phyloP scores from a whole-genome alignment of 2,329 filamentous ascomycete genomes.

The Colletotrichum lupini region DNA sequence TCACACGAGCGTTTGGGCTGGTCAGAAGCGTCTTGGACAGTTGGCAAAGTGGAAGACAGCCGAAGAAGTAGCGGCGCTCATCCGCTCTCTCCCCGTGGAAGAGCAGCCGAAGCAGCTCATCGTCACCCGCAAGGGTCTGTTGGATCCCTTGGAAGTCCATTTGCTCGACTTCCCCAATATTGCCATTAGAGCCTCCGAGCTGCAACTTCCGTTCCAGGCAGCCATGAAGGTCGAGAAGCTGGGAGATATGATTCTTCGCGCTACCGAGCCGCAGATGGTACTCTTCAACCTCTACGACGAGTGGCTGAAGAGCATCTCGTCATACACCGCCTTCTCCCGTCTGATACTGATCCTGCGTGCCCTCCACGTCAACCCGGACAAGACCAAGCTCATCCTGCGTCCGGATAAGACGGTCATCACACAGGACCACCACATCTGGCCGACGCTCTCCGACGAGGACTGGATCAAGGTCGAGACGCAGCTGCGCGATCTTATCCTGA shows the following conservation, averaged over 20 bases:
- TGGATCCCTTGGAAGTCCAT: constrained; percentile 97
- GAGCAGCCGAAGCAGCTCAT: constrained; percentile 99
- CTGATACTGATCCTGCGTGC: constrained; percentile 93
- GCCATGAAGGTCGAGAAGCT: constrained; percentile 99
- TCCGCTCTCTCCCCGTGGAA: constrained; percentile 94
- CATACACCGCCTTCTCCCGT: constrained; percentile 97
- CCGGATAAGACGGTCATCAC: constrained; percentile 99
- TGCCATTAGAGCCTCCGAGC: constrained; percentile 94
- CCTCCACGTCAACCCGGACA: constrained; percentile 97
- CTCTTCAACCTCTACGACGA: constrained; percentile 99
- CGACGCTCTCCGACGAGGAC: constrained; percentile 90
- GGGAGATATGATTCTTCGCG: constrained; percentile 97
- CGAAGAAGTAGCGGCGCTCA: constrained; percentile 98
- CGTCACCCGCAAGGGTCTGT: constrained; percentile 94
- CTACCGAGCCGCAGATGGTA: constrained; percentile 99
- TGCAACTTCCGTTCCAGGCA: constrained; percentile 98
- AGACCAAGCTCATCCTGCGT: constrained; percentile 93
- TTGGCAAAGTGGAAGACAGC: constrained; percentile 99
- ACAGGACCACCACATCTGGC: constrained; percentile 99
- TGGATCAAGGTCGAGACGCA: constrained; percentile 99
- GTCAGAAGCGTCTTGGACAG: constrained; percentile 98
- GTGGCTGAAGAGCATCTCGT: constrained; percentile 98
- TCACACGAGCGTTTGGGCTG: constrained; percentile 98
- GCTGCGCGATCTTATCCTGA: constrained; percentile 92
- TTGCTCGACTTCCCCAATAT: constrained; percentile 99